These are phyloP conservation scores for Ustanciosporium gigantosporum DNA, from an alignment of 1,284 basidiomycete species.

Conservation along the genomic window DNA sequence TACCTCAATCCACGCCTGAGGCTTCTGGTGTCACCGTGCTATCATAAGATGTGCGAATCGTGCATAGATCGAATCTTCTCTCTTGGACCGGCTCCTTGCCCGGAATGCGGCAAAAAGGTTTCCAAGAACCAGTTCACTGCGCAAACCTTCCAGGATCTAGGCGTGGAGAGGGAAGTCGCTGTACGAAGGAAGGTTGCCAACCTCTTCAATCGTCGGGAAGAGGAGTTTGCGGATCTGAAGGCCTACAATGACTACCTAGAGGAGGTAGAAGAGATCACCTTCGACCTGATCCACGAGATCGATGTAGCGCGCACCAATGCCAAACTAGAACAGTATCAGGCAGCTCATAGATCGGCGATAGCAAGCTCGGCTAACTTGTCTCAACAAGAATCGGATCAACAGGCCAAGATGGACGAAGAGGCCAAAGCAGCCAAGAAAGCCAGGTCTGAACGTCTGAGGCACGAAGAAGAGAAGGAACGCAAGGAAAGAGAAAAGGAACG, in stretches of 20 bases:
- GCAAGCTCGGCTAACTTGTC: slow-evolving; percentile 37
- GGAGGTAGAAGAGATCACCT: slow-evolving; percentile 92
- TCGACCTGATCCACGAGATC: slow-evolving; percentile 91
- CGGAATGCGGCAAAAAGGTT: slow-evolving; percentile 84
- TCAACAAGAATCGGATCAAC: slow-evolving; percentile 45
- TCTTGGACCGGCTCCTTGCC: slow-evolving; percentile 93
- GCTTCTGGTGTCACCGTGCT: slow-evolving; percentile 89
- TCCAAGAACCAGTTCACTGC: slow-evolving; percentile 91
- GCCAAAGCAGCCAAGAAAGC: slow-evolving; percentile 38
- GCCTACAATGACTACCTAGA: slow-evolving; percentile 97
- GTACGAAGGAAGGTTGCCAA: slow-evolving; percentile 83
- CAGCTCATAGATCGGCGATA: slow-evolving; percentile 53
- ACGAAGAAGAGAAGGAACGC: slow-evolving; percentile 47
- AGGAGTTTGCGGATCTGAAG: slow-evolving; percentile 81
- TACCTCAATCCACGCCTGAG: slow-evolving; percentile 93
- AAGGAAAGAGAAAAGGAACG: slow-evolving; percentile 43
- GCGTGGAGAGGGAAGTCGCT: slow-evolving; percentile 93
- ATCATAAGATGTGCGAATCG: slow-evolving; percentile 82
- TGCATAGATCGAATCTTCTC: slow-evolving; percentile 97
- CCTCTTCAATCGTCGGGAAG: slow-evolving; percentile 80
- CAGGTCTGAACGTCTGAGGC: slow-evolving; percentile 39
- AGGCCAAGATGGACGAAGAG: slow-evolving; percentile 43
- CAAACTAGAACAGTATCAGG: slow-evolving; percentile 76
- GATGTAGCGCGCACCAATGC: slow-evolving; percentile 83
- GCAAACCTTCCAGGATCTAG: slow-evolving; percentile 95